phyloP scores from a whole-genome alignment of 768 basidiomycete genomes.

The Tricholoma hemisulphureum region DNA sequence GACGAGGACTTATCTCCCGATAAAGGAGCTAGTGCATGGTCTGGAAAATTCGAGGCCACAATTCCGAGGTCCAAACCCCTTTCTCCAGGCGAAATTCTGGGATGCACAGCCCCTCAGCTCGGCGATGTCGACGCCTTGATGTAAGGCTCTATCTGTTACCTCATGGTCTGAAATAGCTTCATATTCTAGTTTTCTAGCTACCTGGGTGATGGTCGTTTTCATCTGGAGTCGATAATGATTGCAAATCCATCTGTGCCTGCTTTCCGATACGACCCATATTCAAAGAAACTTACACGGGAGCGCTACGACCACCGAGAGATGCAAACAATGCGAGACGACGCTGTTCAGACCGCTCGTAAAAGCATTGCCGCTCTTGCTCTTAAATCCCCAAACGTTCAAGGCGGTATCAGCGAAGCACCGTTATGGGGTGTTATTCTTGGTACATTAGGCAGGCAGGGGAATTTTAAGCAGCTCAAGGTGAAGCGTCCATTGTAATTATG shows the following conservation, averaged over 20 bases:
- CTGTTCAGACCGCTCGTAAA: constrained; percentile 70
- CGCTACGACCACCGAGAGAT: constrained; percentile 88
- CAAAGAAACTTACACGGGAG: constrained; percentile 94
- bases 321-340: constrained; percentile 69
- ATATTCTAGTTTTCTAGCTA: constrained; percentile 53
- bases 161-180: neutral
- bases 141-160: constrained; percentile 45
- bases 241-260: constrained; percentile 95
- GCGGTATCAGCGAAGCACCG: constrained; percentile 17
- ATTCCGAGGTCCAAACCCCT: constrained; percentile 90
- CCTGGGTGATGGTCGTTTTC: constrained; percentile 96
- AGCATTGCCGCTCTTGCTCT: constrained; percentile 45
- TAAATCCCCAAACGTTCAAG: constrained; percentile 5
- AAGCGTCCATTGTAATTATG: neutral
- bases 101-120: constrained; percentile 90
- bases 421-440: constrained; percentile 93
- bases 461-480: constrained; percentile 82
- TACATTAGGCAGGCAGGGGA: constrained; percentile 93
- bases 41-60: constrained; percentile 66
- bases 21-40: constrained; percentile 38
- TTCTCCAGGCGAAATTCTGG: constrained; percentile 94
- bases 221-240: constrained; percentile 98
- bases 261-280: constrained; percentile 97
- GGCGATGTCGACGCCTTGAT: constrained; percentile 82
- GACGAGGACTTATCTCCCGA: neutral